Evolutionary conservation across 176 grass and related monocot genomes (phyloP), one percentile per base, ranked within the genome.

Genomic region (Chloris gayana): DNA sequence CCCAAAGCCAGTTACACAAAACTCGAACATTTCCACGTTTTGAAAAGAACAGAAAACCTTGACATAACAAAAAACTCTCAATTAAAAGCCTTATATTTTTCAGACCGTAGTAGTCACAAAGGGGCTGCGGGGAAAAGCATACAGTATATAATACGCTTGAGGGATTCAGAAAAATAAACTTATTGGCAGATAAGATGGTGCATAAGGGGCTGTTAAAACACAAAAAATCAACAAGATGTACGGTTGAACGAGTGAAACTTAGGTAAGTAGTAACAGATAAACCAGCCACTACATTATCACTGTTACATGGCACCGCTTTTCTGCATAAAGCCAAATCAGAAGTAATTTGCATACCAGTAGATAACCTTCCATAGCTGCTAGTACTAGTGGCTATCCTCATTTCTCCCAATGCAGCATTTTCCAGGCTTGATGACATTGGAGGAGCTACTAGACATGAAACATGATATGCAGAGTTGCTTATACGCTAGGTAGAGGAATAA

Each of bases 391-490:
- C 62, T 33, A 9, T 29, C 31, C 26, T 31, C 10, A 14, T 17
- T 15, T 30, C 4, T 42, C 25, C 67, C 21, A 56, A 74, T 37
- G 67, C 29, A 81, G 44, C 46, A 31, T 68, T 53, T 24, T 32
- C 41, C n/a, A 68, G 50, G 15, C 47, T 46, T 62, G 49, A 59
- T 46, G 63, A 14, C n/a, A 54, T 50, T 75, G 32, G 7, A 29
- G 58, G 29, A 61, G 58, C 58, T 26, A 59, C n/a, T 9, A 59
- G 19, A 22, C n/a, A 58, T 58, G 22, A 24, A 61, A 29, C 3
- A 61, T 61, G 68, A 50, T 37, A 70, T 31, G 24, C 56, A 46
- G 18, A 64, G 4, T 14, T 73, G 33, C n/a, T 78, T 71, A 69
- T 30, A 1, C 22, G 35, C 63, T 29, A 59, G 61, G 13, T 59